Base-by-base conservation (phyloP, 192 early-diverging fungal species). In the Chytriomyces hyalinus region DNA sequence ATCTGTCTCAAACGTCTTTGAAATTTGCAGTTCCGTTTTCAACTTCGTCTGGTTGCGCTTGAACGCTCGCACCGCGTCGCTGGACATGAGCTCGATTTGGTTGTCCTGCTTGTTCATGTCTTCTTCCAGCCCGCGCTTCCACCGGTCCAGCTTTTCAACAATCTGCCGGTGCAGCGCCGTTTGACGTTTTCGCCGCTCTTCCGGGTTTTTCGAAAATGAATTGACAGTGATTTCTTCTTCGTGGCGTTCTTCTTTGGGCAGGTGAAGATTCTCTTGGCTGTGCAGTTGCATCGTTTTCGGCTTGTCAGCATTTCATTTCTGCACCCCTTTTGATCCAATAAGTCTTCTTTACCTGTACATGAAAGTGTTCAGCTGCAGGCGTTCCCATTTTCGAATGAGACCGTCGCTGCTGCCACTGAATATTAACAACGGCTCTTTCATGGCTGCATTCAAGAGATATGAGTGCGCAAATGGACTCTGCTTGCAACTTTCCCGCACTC, bases 361-460 rank as follows among this genome's bases (percentile, higher is more conserved):
- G 71, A 90, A 90, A 4, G 89, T 82, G 72, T 89, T 90, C 13
- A 90, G 80, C 67, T 90, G 89, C 60, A 89, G 57, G 26, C 89
- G 67, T 51, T 90, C 89, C 89, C 89, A 90, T 76, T 88, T 88
- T 15, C 82, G 75, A 59, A 89, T 87, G 8, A 85, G 62, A 1
- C 86, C 86, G 76, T 88, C 85, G 50, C 79, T 86, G 1, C 87
- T 86, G 49, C 87, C 89, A 72, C 86, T 89, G 60, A 88, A 90
- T 20, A 90, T 89, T 43, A 90, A 73, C 3, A 90, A 61, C 43
- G 89, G 89, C 49, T 90, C 89, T 64, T 90, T 89, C 20, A 82
- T 62, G 13, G 84, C 85, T 86, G 47, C 43, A n/a, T 61, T 11
- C 53, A 68, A 69, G 20, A 60, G 28, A 80, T 15, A 61, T 61